Evolutionary conservation across 305 asterid genomes (phyloP), one percentile per base, ranked within the genome.

Genomic region (Petunia hybrid): DNA sequence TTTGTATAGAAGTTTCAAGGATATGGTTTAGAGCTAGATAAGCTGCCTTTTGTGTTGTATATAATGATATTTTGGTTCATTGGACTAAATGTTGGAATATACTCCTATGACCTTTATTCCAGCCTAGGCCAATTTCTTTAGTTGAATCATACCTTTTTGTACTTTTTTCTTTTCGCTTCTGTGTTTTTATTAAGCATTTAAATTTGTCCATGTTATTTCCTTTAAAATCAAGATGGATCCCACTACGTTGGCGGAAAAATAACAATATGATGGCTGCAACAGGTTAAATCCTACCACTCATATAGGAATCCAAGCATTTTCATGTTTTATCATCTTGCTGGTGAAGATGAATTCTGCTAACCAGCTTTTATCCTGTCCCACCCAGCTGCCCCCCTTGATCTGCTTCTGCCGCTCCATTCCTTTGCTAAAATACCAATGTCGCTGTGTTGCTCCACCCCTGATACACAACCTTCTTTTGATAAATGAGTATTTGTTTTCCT

Each of bases 1-100:
- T 74, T 74, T 74, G 79, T 53, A 53, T 53, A 74, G 48, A 38
- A 73, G 78, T 73, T 73, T 73, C 78, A 51, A 73, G 63, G 64
- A 74, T 53, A 38, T 39, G 65, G 62, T 62, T 73, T 22, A 51
- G 35, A 73, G 38, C 38, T 51, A 42, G 78, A 55, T 74, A 38
- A 51, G 64, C 78, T 73, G 63, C 78, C 51, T 51, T 10, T 36
- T 53, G 64, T 22, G 64, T 38, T 53, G 65, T 74, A 53, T 74
- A 53, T 53, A 8, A 6, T 74, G 63, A 74, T 74, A 60, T 51
- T 74, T 73, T 73, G n/a, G 65, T 74, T 48, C 63, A 55, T 74
- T 4, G 48, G 63, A 74, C 65, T 53, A 36, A 22, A 38, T 53
- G 8, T 5, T 57, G 35, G 46, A 51, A 53, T 74, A 14, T 14